Conservation (phyloP, 805 yeast species). For the Myxozyma monticola region DNA sequence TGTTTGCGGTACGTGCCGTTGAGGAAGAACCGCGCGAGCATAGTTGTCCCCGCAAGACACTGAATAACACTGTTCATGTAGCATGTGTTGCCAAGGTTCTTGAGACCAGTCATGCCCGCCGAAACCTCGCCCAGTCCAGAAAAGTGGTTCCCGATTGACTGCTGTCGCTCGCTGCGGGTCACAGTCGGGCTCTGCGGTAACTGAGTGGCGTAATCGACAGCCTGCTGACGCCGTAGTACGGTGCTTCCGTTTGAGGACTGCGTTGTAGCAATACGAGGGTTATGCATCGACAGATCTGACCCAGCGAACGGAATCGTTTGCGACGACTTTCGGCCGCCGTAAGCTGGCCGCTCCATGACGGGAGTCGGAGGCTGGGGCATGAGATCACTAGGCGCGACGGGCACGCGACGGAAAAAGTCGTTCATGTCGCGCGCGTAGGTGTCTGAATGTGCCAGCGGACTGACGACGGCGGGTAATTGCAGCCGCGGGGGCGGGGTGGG, state of each 20-base stretch:
- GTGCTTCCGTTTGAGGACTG: background rate
- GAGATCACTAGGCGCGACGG: constrained; percentile 14
- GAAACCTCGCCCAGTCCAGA: constrained; percentile 22
- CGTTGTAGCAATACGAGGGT: constrained; percentile 1
- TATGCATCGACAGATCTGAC: constrained; percentile 7
- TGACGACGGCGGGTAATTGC: too few relatives aligned
- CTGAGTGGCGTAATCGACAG: constrained; percentile 5
- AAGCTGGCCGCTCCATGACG: constrained; percentile 14
- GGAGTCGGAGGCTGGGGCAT: constrained; percentile 26
- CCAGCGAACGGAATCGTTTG: constrained; percentile 19
- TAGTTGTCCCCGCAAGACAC: constrained; percentile 73
- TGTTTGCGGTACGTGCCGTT: constrained; percentile 60
- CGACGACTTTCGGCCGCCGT: constrained; percentile 17
- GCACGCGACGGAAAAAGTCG: constrained; percentile 33
- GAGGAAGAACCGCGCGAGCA: constrained; percentile 62
- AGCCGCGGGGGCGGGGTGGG: too few relatives aligned
- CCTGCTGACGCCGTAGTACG: background rate
- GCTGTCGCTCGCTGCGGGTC: constrained; percentile 14
- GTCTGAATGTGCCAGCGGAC: background rate
- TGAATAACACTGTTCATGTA: constrained; percentile 91
- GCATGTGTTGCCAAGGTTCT: constrained; percentile 86
- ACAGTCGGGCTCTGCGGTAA: constrained; percentile 12
- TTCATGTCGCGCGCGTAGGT: constrained; percentile 37
- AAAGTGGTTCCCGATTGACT: constrained; percentile 16
- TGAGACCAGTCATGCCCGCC: constrained; percentile 60